Base-by-base conservation (phyloP, 257 asterid species). In the Solanum virginianum region DNA sequence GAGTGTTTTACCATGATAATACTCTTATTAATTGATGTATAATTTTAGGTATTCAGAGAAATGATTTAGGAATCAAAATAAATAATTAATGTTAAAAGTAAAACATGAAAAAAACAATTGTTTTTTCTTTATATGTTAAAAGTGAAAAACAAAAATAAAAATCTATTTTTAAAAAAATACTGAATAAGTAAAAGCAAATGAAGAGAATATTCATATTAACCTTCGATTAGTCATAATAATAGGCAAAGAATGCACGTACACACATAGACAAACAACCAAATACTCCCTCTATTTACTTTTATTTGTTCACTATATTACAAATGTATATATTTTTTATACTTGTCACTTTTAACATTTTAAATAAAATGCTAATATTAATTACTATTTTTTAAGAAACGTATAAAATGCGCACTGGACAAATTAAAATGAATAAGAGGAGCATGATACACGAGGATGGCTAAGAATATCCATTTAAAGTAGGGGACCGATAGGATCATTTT, bases 401-500 rank as follows among this genome's bases (percentile, higher is more conserved):
- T 0, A 59, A 59, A 9, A 1, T n/a, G 2, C 0, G 16, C 6
- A 8, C 0, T 2, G 15, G n/a, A 59, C 11, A 59, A 59, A 1
- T 59, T 9, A 59, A 59, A 59, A 59, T 59, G 0, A 59, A 59
- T 1, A 0, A 1, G 20, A 12, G 10, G 10, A 10, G 14, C n/a
- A 59, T 59, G 0, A 0, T 62, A 62, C 39, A 62, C 70, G 70
- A 62, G 8, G 36, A 24, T 62, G 70, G 12, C 71, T 63, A 72
- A n/a, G 32, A 12, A 43, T 43, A 3, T 72, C 55, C 55, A 71
- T 18, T 20, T 0, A 71, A 45, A 74, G n/a, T 4, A 74, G 41
- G 59, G 17, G 1, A 74, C 8, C 14, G 1, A 49, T 49, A 7
- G 8, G 60, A 75, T 75, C 39, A 2, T 47, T 22, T 74, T 47